These are phyloP conservation scores for Fusarium pilosicola DNA, from an alignment of 2,329 filamentous ascomycete species.

Conservation along the genomic window DNA sequence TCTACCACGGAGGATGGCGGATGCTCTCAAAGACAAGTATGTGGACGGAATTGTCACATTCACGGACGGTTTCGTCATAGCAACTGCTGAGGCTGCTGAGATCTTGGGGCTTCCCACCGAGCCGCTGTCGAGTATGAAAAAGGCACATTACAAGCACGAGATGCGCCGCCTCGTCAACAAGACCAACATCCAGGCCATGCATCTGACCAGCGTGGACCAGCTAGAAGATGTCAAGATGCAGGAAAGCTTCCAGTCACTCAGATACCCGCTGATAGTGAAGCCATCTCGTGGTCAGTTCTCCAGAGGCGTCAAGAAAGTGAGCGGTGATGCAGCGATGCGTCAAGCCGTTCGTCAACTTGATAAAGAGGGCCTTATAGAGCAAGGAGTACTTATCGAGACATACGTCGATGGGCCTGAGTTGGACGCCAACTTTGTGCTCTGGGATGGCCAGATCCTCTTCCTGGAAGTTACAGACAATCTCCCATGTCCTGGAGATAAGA, in stretches of 20 bases:
- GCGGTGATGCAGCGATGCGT: not conserved
- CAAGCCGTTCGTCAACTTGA: not conserved
- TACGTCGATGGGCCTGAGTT: not conserved
- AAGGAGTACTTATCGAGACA: not conserved
- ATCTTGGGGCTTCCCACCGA: not conserved
- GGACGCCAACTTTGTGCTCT: not conserved
- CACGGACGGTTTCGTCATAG: not conserved
- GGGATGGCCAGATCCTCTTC: not conserved
- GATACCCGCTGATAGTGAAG: not conserved
- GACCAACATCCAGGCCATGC: not conserved
- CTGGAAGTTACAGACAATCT: not conserved
- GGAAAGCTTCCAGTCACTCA: not conserved
- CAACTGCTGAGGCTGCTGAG: not conserved
- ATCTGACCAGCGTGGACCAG: not conserved
- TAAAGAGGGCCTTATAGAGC: not conserved
- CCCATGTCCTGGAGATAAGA: not conserved
- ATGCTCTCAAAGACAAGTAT: not conserved
- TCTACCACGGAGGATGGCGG: not conserved
- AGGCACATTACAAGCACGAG: not conserved
- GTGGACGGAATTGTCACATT: not conserved
- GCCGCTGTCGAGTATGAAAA: not conserved
- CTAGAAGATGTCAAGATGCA: not conserved
- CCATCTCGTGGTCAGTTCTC: not conserved
- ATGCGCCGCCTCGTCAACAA: not conserved
- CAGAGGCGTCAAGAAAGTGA: not conserved